phyloP scores from a whole-genome alignment of 169 alveolate genomes.

The Cryptosporidium sp. region DNA sequence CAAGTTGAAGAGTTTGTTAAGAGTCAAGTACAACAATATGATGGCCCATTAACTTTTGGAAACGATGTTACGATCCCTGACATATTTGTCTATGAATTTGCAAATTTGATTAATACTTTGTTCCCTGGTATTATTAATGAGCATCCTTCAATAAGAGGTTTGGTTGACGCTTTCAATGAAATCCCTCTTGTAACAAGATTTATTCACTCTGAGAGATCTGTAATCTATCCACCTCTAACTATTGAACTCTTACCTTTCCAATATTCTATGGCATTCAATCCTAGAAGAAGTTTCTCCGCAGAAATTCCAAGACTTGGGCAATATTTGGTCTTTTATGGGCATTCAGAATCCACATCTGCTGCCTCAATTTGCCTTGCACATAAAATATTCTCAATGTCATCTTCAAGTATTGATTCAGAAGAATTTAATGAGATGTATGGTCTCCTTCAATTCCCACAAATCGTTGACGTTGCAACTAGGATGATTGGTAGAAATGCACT shows the following conservation, averaged over 20 bases:
- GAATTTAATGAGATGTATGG: conserved; percentile 53
- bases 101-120: conserved; percentile 9
- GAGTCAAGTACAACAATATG: conserved; percentile 16
- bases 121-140: conserved; percentile 63
- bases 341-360: conserved; percentile 67
- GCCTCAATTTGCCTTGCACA: conserved; percentile 63
- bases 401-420: conserved; percentile 6
- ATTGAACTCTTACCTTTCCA: conserved; percentile 55
- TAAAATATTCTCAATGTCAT: conserved; percentile 5
- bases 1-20: conserved; percentile 55
- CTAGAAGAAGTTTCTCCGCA: conserved; percentile 20
- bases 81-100: conserved; percentile 45
- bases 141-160: conserved; percentile 39
- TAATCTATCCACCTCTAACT: conserved; percentile 40
- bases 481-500: conserved; percentile 45
- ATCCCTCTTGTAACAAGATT: conserved; percentile 33
- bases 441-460: conserved; percentile 52
- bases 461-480: conserved; percentile 41
- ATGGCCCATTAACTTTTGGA: conserved; percentile 67
- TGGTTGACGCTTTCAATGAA: conserved; percentile 51
- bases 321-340: conserved; percentile 50
- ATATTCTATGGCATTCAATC: conserved; percentile 40
- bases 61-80: conserved; percentile 45
- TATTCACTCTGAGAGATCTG: conserved; percentile 54
- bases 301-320: conserved; percentile 57